Percentiles rank a stretch among this genome's conserved stretches.
phyloP scores from a whole-genome alignment of 2,329 filamentous ascomycete species.

The Ophiostoma sp. region DNA sequence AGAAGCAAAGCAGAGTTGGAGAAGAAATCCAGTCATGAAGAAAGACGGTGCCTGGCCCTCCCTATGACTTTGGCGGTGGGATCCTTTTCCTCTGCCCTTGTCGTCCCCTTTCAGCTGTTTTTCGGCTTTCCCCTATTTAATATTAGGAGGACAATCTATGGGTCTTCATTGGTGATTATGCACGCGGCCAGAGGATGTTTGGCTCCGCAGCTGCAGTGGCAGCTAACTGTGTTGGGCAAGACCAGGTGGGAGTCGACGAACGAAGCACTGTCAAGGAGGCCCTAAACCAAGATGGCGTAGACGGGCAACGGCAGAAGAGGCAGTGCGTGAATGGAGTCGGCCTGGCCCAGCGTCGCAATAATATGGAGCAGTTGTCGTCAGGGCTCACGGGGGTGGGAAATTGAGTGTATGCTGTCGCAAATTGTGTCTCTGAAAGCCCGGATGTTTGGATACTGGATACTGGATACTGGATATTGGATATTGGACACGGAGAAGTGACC shows the following conservation, averaged over 20 bases:
- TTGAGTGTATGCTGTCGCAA: constrained; percentile 11
- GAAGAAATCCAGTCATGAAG: constrained; percentile 45
- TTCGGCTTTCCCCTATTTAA: constrained; percentile 24
- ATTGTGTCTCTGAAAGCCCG: constrained; percentile 5
- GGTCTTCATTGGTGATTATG: constrained; percentile 25
- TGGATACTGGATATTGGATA: too few species aligned
- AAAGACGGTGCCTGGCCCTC: constrained; percentile 23
- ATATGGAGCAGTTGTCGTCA: constrained; percentile 14
- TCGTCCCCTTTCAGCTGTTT: constrained; percentile 19
- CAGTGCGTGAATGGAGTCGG: not conserved
- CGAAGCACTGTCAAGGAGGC: not conserved
- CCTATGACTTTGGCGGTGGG: constrained; percentile 12
- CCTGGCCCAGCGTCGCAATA: constrained; percentile 6
- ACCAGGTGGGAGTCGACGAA: not conserved
- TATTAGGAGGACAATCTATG: constrained; percentile 23
- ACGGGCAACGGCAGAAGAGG: not conserved
- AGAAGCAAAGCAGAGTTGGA: constrained; percentile 45
- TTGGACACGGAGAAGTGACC: too few species aligned
- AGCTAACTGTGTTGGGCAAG: constrained; percentile 26
- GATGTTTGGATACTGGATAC: not conserved
- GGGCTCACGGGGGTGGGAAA: constrained; percentile 8
- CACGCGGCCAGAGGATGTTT: constrained; percentile 12
- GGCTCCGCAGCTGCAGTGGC: constrained; percentile 24
- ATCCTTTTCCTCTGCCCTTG: constrained; percentile 12
- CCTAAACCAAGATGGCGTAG: not conserved